Evolutionary conservation across 2,329 filamentous ascomycete species (phyloP).

Genomic region (Apiospora sp.): DNA sequence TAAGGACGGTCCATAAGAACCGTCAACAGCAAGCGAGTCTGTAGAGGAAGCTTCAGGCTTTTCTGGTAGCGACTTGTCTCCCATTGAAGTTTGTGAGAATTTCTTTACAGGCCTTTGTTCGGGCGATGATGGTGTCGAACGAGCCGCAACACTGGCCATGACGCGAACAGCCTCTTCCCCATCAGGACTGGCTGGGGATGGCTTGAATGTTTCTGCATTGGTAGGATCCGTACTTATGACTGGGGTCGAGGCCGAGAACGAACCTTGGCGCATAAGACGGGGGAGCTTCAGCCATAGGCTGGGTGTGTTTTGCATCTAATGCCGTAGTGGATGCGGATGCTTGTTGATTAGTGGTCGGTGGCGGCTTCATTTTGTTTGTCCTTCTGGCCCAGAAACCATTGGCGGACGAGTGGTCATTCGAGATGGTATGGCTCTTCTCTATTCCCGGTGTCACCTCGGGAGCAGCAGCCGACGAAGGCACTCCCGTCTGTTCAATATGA

Average conservation of each 20-base stretch:
- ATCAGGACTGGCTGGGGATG: constrained; percentile 63
- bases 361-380: constrained; percentile 47
- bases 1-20: constrained; percentile 34
- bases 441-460: constrained; percentile 51
- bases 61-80: constrained; percentile 23
- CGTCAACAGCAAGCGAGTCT: constrained; percentile 34
- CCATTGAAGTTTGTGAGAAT: constrained; percentile 34
- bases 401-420: constrained; percentile 49
- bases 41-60: constrained; percentile 32
- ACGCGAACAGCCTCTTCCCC: constrained; percentile 66
- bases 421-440: constrained; percentile 64
- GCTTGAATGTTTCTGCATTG: constrained; percentile 70
- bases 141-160: constrained; percentile 60
- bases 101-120: constrained; percentile 37
- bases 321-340: constrained; percentile 55
- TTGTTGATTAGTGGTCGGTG: constrained; percentile 39
- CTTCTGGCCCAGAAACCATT: constrained; percentile 61
- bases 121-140: constrained; percentile 54
- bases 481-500: constrained; percentile 51
- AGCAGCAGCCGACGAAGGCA: constrained; percentile 39
- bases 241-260: constrained; percentile 70
- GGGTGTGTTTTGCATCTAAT: constrained; percentile 54
- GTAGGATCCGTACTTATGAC: constrained; percentile 72
- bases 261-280: constrained; percentile 65
- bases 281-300: constrained; percentile 53